phyloP scores from a whole-genome alignment of 768 basidiomycete species.

The Rickenella mellea region DNA sequence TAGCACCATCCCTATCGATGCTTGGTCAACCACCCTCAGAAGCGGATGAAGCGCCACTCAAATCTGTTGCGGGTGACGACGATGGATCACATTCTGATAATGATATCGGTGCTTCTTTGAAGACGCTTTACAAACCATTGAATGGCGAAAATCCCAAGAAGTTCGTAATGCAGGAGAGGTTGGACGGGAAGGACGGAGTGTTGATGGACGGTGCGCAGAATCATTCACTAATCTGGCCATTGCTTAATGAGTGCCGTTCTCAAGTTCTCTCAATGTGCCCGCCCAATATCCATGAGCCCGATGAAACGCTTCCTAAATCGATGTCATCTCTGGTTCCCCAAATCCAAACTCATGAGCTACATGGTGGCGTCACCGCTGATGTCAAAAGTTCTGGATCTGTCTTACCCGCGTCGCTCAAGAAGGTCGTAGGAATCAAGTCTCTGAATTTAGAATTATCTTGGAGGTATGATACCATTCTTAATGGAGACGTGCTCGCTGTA shows the following conservation, averaged over 20 bases:
- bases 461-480: conserved; percentile 33
- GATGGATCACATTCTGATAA: conserved; percentile 17
- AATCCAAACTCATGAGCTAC: background rate
- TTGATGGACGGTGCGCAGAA: conserved; percentile 48
- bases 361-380: background rate
- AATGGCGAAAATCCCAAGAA: conserved; percentile 19
- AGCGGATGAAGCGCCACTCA: background rate
- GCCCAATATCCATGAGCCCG: conserved; percentile 38
- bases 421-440: conserved; percentile 48
- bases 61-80: background rate
- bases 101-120: too few relatives aligned
- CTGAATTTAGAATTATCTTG: conserved; percentile 56
- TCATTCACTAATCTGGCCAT: background rate
- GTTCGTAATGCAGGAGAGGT: conserved; percentile 42
- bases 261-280: conserved; percentile 47
- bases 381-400: too few relatives aligned
- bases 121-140: conserved; percentile 21
- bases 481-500: background rate
- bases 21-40: conserved; percentile 23
- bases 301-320: conserved; percentile 12
- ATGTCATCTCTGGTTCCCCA: background rate
- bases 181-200: conserved; percentile 40
- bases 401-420: conserved; percentile 32
- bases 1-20: conserved; percentile 15
- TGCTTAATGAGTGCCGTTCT: conserved; percentile 1